phyloP scores from a whole-genome alignment of 2,329 filamentous ascomycete species.

The Kalmusia sp. region DNA sequence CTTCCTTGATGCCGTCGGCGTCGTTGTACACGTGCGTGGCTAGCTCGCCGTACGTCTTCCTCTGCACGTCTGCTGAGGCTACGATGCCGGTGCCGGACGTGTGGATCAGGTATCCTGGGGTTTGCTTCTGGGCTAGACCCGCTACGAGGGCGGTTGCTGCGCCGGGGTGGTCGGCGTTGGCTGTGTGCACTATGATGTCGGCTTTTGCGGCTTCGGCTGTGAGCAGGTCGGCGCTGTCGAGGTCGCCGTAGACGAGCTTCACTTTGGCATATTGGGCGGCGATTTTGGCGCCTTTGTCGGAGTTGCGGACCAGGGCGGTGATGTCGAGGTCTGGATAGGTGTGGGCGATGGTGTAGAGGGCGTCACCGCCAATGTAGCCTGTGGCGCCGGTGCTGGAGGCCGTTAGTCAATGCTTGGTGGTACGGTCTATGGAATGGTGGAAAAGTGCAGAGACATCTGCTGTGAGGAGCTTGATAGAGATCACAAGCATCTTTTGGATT shows the following conservation, averaged over 20 bases:
- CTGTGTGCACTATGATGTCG: constrained; percentile 45
- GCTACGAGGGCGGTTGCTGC: constrained; percentile 34
- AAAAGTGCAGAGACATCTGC: too few relatives aligned
- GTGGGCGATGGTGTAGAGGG: constrained; percentile 45
- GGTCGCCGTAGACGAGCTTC: constrained; percentile 59
- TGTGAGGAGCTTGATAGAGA: too few relatives aligned
- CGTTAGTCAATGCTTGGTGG: constrained; percentile 13
- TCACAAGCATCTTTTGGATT: too few relatives aligned
- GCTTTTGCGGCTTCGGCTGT: constrained; percentile 35
- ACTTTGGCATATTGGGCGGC: constrained; percentile 56
- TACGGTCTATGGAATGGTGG: background rate
- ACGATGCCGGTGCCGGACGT: constrained; percentile 65
- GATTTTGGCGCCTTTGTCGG: constrained; percentile 56
- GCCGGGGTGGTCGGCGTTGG: constrained; percentile 35
- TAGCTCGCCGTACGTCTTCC: constrained; percentile 54
- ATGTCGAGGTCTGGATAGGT: constrained; percentile 58
- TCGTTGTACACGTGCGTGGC: constrained; percentile 65
- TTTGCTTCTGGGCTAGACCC: constrained; percentile 50
- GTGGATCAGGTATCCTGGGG: constrained; percentile 60
- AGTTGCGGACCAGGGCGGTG: constrained; percentile 58
- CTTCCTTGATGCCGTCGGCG: constrained; percentile 62
- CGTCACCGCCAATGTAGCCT: constrained; percentile 43
- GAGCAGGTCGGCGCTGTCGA: constrained; percentile 35
- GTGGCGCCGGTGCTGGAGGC: constrained; percentile 36
- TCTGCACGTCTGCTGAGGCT: constrained; percentile 56